Conservation (phyloP, 2,329 filamentous ascomycete species). For the Xylaria sp. region DNA sequence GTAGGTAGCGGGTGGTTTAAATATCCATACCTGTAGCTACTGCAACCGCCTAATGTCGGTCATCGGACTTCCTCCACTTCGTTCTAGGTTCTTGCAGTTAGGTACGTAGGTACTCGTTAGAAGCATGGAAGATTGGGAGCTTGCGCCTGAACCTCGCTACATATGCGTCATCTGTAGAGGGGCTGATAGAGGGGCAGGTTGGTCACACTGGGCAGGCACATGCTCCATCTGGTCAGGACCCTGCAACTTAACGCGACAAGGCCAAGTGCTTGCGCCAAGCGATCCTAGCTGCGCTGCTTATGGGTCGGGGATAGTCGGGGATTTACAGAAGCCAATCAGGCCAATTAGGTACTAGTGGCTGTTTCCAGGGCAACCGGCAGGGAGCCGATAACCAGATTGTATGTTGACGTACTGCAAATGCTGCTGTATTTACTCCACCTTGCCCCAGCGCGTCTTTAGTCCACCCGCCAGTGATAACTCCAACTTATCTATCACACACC, state of each 20-base stretch:
- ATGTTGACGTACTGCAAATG: conserved; percentile 36
- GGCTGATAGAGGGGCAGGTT: conserved; percentile 13
- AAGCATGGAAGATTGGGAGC: neutral
- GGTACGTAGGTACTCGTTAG: neutral
- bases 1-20: neutral
- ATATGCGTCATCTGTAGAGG: conserved; percentile 27
- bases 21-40: neutral
- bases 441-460: conserved; percentile 29
- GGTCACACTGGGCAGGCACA: conserved; percentile 14
- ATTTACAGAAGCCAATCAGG: neutral
- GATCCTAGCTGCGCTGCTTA: no score
- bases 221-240: conserved; percentile 4
- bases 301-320: no score
- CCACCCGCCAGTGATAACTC: neutral
- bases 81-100: neutral
- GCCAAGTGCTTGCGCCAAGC: neutral
- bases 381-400: conserved; percentile 7
- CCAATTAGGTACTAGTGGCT: neutral
- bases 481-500: neutral
- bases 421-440: conserved; percentile 27
- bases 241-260: neutral
- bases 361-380: conserved; percentile 41
- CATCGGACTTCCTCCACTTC: conserved; percentile 1
- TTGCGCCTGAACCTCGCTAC: neutral
- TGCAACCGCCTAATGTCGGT: neutral